Evolutionary conservation across 2,329 filamentous ascomycete genomes (phyloP), one percentile per base, ranked within the genome.

Genomic region (Erysiphe pulchra): DNA sequence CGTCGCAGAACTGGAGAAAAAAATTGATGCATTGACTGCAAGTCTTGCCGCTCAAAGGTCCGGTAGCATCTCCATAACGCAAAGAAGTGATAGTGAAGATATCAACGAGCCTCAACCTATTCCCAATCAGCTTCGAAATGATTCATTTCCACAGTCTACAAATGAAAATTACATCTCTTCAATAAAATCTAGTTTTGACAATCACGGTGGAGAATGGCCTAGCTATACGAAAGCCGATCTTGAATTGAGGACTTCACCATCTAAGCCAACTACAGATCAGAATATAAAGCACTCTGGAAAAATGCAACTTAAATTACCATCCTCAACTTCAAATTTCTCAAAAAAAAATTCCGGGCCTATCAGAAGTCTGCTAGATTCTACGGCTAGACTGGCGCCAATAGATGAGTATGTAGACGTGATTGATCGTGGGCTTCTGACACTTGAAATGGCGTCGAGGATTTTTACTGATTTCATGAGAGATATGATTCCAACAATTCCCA

Each of bases 401-500:
- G 52, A 57, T 45, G 56, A 57, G 44, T 60, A 60, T 51, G 48
- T 51, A 42, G 63, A 65, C 54, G 57, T 63, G 14, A 62, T 80
- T 36, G 73, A 77, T 50, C 66, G 71, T 10, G 73, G 73, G 1
- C 53, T 79, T 37, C 56, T 80, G 31, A 69, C 67, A 2, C 62
- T 68, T 56, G 68, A 70, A 1, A 62, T 65, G 48, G 75, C 75
- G 1, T 59, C 62, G 2, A 62, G 66, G 46, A 63, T 78, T 40
- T 73, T 78, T 50, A 57, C 62, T 20, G 65, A 69, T 10, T 81
- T 79, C 57, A 70, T 65, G 34, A 65, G 68, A 13, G 62, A 68
- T 42, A 77, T 80, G 69, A 63, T 66, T 16, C 63, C 62, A 2
- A 75, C 79, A 50, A 65, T 78, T 45, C 76, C 76, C 0, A 68